Evolutionary conservation across 257 asterid species (phyloP).

Genomic region (Scutellaria baicalensis): DNA sequence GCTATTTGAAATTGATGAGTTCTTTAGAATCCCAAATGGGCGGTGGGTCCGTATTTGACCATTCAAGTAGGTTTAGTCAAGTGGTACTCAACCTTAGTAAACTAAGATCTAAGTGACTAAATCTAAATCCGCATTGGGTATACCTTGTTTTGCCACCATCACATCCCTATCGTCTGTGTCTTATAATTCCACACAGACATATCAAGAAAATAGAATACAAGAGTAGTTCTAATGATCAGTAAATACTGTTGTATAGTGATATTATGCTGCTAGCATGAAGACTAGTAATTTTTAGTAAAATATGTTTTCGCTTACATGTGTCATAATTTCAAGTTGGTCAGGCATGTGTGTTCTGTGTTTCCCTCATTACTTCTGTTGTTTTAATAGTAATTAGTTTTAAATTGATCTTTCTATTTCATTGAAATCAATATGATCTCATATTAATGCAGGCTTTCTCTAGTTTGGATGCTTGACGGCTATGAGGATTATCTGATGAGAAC

Average conservation of each 20-base stretch:
- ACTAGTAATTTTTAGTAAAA: not conserved
- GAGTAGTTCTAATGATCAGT: not conserved
- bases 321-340: not conserved
- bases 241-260: not conserved
- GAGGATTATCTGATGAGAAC: constrained; percentile 7
- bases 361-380: not conserved
- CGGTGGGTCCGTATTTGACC: not conserved
- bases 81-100: not conserved
- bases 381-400: not conserved
- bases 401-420: not conserved
- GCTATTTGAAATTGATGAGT: not conserved
- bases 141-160: not conserved
- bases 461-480: constrained; percentile 5
- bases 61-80: not conserved
- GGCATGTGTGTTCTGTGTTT: not conserved
- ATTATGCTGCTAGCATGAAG: not conserved
- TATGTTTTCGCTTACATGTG: not conserved
- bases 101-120: not conserved
- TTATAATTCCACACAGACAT: too few species aligned
- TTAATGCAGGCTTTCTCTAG: constrained; percentile 12
- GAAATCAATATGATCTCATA: not conserved
- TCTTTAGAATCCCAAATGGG: not conserved
- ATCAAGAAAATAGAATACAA: too few species aligned
- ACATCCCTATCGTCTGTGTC: too few species aligned
- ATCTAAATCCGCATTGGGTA: not conserved